Evolutionary conservation across 2,329 filamentous ascomycete genomes (phyloP).

Genomic region (Cryphonectria carpinicola): DNA sequence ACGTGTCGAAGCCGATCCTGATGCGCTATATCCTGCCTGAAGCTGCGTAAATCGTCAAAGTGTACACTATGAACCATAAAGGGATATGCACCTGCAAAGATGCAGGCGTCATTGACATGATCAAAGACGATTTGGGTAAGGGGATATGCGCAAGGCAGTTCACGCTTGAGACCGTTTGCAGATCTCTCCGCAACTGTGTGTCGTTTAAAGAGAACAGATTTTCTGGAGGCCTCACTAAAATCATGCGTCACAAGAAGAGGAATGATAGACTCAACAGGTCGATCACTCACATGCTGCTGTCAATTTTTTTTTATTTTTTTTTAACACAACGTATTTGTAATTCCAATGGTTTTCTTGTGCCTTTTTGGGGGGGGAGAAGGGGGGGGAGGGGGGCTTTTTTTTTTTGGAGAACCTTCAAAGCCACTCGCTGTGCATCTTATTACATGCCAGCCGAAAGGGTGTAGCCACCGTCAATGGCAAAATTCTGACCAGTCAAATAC

Average conservation of each 20-base stretch:
- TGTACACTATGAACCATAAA: not conserved
- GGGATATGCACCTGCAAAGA: not conserved
- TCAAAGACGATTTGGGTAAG: not conserved
- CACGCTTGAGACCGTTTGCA: not conserved
- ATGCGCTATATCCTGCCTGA: not conserved
- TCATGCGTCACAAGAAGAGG: not conserved
- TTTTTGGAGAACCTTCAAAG: not conserved
- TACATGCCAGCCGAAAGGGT: slow-evolving; percentile 39
- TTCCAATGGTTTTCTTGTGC: not conserved
- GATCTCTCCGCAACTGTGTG: not conserved
- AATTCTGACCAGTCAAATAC: slow-evolving; percentile 44
- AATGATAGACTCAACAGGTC: not conserved
- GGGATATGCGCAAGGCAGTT: too few relatives aligned
- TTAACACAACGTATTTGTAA: not conserved
- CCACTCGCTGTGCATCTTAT: slow-evolving; percentile 30
- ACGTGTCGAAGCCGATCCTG: not conserved
- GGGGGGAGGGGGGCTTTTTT: too few relatives aligned
- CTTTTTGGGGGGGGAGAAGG: too few relatives aligned
- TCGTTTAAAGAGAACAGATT: not conserved
- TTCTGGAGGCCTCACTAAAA: not conserved
- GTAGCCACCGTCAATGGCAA: slow-evolving; percentile 59
- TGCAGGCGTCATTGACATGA: not conserved
- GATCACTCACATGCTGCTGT: not conserved
- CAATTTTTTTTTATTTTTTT: not conserved
- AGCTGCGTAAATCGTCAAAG: not conserved